A percentile compares a stretch with the other conserved stretches of the same genome.
Conservation (phyloP, 495 filamentous ascomycete genomes). For the Neurospora pannonica region DNA sequence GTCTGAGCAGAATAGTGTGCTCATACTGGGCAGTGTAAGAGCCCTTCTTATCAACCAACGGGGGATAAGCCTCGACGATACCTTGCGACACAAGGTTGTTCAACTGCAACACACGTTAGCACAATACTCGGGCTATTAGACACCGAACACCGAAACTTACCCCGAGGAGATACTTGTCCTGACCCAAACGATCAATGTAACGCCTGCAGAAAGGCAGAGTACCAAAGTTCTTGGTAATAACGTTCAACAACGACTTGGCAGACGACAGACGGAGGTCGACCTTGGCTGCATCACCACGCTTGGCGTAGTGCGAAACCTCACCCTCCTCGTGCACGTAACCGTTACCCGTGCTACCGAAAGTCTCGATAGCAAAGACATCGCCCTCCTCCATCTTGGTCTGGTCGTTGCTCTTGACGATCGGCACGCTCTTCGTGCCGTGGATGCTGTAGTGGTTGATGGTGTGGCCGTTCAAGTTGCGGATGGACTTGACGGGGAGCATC, state of each 20-base stretch:
- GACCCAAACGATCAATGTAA: conserved; percentile 76
- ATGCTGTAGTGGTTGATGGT: conserved; percentile 80
- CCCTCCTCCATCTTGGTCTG: conserved; percentile 91
- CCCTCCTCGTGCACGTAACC: conserved; percentile 76
- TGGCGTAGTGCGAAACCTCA: conserved; percentile 72
- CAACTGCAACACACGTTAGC: conserved; percentile 43
- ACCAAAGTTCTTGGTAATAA: conserved; percentile 89
- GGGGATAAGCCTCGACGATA: conserved; percentile 85
- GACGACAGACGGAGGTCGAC: conserved; percentile 60
- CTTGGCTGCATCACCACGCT: conserved; percentile 52
- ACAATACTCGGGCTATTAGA: background rate
- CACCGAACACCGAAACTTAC: conserved; percentile 34
- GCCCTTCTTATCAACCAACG: conserved; percentile 84
- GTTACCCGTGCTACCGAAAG: conserved; percentile 87
- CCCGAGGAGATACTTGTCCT: conserved; percentile 80
- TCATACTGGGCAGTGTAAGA: conserved; percentile 93
- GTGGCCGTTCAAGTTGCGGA: conserved; percentile 84
- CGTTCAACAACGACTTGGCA: conserved; percentile 71
- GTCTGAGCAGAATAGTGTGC: conserved; percentile 84
- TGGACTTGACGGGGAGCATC: conserved; percentile 72
- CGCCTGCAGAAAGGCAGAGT: conserved; percentile 79
- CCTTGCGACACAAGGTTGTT: conserved; percentile 79
- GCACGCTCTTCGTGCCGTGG: conserved; percentile 80
- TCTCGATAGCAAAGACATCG: conserved; percentile 88
- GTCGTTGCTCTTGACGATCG: conserved; percentile 74